Percentiles rank a stretch among this genome's conserved stretches.
Evolutionary conservation across 768 basidiomycete species (phyloP).

Genomic region (Russula dissimulans): DNA sequence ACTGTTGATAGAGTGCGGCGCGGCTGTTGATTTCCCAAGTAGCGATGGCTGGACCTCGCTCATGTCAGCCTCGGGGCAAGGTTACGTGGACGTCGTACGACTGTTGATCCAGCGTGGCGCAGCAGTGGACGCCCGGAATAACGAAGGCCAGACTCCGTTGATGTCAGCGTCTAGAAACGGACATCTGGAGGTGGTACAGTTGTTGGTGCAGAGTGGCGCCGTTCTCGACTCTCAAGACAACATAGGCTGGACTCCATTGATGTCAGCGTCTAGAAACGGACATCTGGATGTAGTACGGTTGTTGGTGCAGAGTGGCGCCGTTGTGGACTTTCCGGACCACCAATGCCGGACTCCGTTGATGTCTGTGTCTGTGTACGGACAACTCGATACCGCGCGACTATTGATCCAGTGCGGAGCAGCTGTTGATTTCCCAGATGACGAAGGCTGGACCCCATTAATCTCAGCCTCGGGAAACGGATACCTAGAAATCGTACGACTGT

Average conservation of each 20-base stretch:
- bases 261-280: not conserved
- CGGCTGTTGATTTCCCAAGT: not conserved
- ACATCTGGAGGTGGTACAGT: not conserved
- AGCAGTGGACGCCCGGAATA: not conserved
- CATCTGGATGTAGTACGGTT: not conserved
- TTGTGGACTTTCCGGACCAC: not conserved
- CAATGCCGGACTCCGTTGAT: not conserved
- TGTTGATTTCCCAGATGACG: not conserved
- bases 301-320: not conserved
- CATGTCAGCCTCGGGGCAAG: not conserved
- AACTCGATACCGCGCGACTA: not conserved
- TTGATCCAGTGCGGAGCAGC: not conserved
- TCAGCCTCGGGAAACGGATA: no score
- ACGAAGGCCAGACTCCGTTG: no score
- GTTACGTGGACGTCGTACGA: not conserved
- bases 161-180: not conserved
- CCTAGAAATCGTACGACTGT: no score
- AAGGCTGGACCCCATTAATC: not conserved
- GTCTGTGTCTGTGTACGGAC: accelerated
- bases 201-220: not conserved
- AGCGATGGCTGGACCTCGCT: not conserved
- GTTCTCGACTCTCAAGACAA: not conserved
- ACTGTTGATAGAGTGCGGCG: not conserved
- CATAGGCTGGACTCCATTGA: not conserved
- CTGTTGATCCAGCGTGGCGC: not conserved